Evolutionary conservation across 345 rosid species (phyloP), one percentile per base, ranked within the genome.

Genomic region (Populus pruinosa): DNA sequence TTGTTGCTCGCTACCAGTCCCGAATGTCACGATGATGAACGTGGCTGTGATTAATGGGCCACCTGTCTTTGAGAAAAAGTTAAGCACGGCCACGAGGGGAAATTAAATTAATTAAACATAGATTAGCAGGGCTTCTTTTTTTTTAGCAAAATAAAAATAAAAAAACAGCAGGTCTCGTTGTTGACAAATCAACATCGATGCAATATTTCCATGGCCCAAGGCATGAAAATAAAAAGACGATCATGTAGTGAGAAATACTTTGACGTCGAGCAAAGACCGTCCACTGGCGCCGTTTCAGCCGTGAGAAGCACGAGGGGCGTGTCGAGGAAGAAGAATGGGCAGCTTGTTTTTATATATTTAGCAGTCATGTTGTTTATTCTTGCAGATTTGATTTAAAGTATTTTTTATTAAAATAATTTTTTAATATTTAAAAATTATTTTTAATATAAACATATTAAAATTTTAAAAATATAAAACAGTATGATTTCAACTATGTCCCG

Each of bases 121-220:
- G 18, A 12, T 14, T 12, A 44, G 47, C 72, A 35, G 29, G 71
- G 38, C 50, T 5, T 6, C 13, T 44, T 47, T 47, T 47, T 33
- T 33, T 33, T 33, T 4, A 33, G 36, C 36, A 33, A 33, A 33
- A 33, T 33, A 33, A 33, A 33, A 33, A 4, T 4, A 4, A 33
- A 2, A 33, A 33, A 33, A 33, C 0, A 39, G 43, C 35, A 64
- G 79, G 77, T 70, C 71, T 71, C 55, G 76, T 76, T 16, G 76
- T 76, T 66, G 83, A 76, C 76, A 39, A 55, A 76, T 71, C 63
- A 71, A 61, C 27, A 70, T 75, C 78, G 44, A 31, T 66, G 71
- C 72, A 76, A 10, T 44, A 41, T 71, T 75, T 64, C 53, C 43
- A 9, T 41, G 53, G 75, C 55, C 66, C 17, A 0, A 0, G 7